Evolutionary conservation across 1,139 yeast genomes (phyloP).

Genomic region (Geotrichum citri-aurantii): DNA sequence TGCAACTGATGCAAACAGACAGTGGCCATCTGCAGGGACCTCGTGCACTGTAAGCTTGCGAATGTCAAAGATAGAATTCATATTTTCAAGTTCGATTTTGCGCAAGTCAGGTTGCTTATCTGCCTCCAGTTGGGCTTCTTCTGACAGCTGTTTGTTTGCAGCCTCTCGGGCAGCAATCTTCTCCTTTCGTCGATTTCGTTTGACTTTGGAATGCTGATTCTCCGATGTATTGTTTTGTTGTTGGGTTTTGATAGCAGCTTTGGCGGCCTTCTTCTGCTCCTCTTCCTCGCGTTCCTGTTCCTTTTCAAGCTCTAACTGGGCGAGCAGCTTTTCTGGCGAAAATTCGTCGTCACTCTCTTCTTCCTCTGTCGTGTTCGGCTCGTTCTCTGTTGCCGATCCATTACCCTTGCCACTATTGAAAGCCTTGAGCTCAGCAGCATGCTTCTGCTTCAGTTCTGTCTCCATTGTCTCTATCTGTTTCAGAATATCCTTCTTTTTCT

Average conservation of each 20-base stretch:
- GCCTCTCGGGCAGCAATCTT: constrained; percentile 70
- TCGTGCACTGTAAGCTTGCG: constrained; percentile 46
- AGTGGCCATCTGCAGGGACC: constrained; percentile 89
- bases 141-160: constrained; percentile 54
- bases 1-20: constrained; percentile 77
- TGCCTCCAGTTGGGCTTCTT: constrained; percentile 71
- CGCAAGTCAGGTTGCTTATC: constrained; percentile 58
- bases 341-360: constrained; percentile 43
- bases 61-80: constrained; percentile 48
- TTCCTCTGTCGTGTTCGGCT: constrained; percentile 19
- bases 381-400: background rate
- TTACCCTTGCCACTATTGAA: background rate
- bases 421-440: constrained; percentile 44
- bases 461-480: constrained; percentile 57
- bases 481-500: constrained; percentile 46
- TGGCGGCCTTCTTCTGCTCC: constrained; percentile 9
- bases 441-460: constrained; percentile 48
- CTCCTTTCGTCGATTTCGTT: constrained; percentile 80
- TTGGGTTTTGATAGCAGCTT: background rate
- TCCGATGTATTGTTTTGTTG: constrained; percentile 1
- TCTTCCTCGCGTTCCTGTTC: constrained; percentile 20
- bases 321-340: constrained; percentile 60
- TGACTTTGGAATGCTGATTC: constrained; percentile 24
- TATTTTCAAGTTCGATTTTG: constrained; percentile 61
- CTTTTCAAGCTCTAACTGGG: constrained; percentile 44